Base-by-base conservation (phyloP, 2,329 filamentous ascomycete species). In the Trematosphaeria pertusa region DNA sequence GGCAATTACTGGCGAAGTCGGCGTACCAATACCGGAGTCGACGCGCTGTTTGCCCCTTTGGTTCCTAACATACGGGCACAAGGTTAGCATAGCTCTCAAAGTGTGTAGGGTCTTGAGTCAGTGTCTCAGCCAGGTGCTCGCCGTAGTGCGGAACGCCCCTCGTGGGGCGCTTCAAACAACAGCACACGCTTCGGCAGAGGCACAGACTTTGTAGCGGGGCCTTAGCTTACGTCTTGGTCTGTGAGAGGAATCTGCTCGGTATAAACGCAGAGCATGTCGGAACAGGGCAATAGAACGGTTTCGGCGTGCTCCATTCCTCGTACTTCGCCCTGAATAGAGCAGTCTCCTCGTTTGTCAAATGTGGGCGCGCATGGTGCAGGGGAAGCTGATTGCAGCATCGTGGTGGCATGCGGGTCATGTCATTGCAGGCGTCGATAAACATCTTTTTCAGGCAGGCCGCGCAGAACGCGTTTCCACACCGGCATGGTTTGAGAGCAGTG, bases 231-330 rank as follows among this genome's bases (percentile, higher is more conserved):
- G n/a, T n/a, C n/a, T n/a, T 17, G 14, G 42, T 18, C 11, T 39
- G 50, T 4, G 61, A 54, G 5, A 70, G 37, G 5, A 67, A 46
- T 17, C 61, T 50, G 9, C 57, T 53, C 4, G 67, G 57, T 5
- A 82, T 76, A 55, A 81, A 81, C 2, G 71, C 61, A 1, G 78
- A 81, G 56, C 79, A 81, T 7, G 62, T 71, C 8, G 72, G 70
- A 7, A 75, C 55, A 3, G 79, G 78, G 47, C 79, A 82, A 54
- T 81, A 82, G 5, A 76, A 56, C 6, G 76, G 76, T 19, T 76
- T 65, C 3, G 62, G 52, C 2, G 77, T 77, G 26, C 64, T 62
- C 70, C 75, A 78, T 56, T 81, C 78, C 35, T 81, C 78, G 41
- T 76, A 74, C 48, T 75, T 79, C 8, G 56, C 52, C 36, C 73